These are phyloP conservation scores for Geotrichum bryndzae DNA, from an alignment of 1,139 yeast genomes.

Conservation along the genomic window DNA sequence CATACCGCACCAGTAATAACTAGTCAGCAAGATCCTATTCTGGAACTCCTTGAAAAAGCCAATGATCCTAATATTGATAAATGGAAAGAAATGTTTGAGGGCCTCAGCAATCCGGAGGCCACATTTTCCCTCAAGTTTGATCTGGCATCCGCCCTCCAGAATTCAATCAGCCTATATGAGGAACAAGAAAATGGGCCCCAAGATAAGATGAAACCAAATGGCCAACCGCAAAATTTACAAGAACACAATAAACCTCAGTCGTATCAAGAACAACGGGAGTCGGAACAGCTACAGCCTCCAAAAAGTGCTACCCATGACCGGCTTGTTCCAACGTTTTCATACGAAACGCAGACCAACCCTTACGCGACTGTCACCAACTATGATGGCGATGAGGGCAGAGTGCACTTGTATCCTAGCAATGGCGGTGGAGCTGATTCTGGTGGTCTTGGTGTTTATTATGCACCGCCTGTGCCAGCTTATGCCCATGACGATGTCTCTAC, in stretches of 20 bases:
- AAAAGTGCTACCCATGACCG: neutral
- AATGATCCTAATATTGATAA: constrained; percentile 1
- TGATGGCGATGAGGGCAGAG: neutral
- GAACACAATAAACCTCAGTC: neutral
- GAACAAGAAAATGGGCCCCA: constrained; percentile 2
- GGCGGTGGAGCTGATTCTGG: neutral
- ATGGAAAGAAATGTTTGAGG: constrained; percentile 16
- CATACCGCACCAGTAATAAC: neutral
- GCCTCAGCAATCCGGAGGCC: constrained; percentile 17
- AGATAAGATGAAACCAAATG: neutral
- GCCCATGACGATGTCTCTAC: neutral
- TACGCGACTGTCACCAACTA: neutral
- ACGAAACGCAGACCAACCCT: neutral
- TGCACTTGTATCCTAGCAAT: neutral
- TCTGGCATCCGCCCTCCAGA: constrained; percentile 16
- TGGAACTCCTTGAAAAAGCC: neutral
- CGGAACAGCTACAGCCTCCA: neutral
- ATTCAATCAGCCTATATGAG: constrained; percentile 11
- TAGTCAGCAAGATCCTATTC: neutral
- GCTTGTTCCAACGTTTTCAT: neutral
- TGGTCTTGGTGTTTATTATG: neutral
- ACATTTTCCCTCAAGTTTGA: constrained; percentile 19
- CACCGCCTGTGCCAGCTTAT: neutral
- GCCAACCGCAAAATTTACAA: neutral
- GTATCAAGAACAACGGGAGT: neutral